These are phyloP conservation scores for Rachicladosporium sp. DNA, from an alignment of 2,329 filamentous ascomycete genomes.

Conservation along the genomic window DNA sequence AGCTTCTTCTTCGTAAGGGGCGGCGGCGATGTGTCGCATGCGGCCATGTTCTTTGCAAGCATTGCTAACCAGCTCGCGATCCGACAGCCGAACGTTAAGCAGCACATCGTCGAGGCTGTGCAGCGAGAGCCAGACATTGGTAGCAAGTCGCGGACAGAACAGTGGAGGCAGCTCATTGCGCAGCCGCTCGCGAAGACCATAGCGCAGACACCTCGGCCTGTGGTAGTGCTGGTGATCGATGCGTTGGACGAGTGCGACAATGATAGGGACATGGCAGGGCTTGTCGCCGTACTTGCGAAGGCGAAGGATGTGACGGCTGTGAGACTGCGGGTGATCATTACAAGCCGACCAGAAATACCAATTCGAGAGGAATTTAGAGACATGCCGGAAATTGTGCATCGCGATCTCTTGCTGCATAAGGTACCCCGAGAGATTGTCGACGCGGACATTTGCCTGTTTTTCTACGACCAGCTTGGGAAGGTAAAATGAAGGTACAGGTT, in stretches of 20 bases:
- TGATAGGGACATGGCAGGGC: slow-evolving; percentile 19
- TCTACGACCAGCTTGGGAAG: slow-evolving; percentile 19
- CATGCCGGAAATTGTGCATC: slow-evolving; percentile 16
- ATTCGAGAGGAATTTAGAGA: slow-evolving; percentile 26
- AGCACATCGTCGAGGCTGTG: slow-evolving; percentile 8
- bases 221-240: slow-evolving; percentile 20
- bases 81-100: slow-evolving; percentile 2
- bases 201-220: background rate
- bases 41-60: slow-evolving; percentile 16
- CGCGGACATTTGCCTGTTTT: slow-evolving; percentile 26
- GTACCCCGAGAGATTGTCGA: slow-evolving; percentile 20
- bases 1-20: slow-evolving; percentile 22
- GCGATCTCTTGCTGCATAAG: slow-evolving; percentile 27
- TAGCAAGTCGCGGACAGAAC: slow-evolving; percentile 3
- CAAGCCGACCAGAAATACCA: slow-evolving; percentile 31
- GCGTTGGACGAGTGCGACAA: slow-evolving; percentile 26
- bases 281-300: slow-evolving; percentile 13
- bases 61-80: slow-evolving; percentile 13
- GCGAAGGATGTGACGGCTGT: slow-evolving; percentile 5
- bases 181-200: slow-evolving; percentile 1
- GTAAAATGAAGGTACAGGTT: slow-evolving; percentile 7
- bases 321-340: slow-evolving; percentile 28
- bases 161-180: slow-evolving; percentile 6
- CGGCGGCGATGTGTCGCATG: slow-evolving; percentile 10
- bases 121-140: slow-evolving; percentile 1